These are phyloP conservation scores for Haplosporangium sp. DNA, from an alignment of 371 early-diverging fungal species.

Conservation along the genomic window DNA sequence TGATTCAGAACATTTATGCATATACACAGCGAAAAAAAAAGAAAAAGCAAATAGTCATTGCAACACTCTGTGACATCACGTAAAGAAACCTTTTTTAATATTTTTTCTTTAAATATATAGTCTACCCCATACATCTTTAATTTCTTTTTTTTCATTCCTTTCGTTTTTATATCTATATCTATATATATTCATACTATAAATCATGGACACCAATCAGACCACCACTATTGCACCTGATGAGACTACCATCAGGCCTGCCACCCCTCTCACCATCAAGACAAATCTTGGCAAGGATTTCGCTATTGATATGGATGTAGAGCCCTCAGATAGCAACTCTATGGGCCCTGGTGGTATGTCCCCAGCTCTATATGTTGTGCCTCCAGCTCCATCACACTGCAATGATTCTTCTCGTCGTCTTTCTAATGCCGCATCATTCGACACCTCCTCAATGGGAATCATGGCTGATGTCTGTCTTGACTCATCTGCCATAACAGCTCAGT, in stretches of 20 bases:
- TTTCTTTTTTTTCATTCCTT: background rate
- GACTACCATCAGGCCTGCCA: background rate
- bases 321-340: constrained; percentile 4
- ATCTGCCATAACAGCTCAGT: background rate
- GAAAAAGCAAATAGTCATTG: too few species aligned
- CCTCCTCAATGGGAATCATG: constrained; percentile 5
- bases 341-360: background rate
- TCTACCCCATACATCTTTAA: background rate
- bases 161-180: constrained; percentile 1
- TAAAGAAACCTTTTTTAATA: too few species aligned
- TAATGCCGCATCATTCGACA: background rate
- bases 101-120: too few species aligned
- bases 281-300: background rate
- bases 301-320: background rate
- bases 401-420: constrained; percentile 11
- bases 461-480: constrained; percentile 7
- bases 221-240: background rate
- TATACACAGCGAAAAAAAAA: too few species aligned
- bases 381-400: constrained; percentile 17
- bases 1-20: too few species aligned
- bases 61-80: too few species aligned
- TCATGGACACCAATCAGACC: background rate
- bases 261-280: constrained; percentile 11
- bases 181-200: background rate
- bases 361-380: constrained; percentile 10